Evolutionary conservation across 2,329 filamentous ascomycete species (phyloP), one percentile per base, ranked within the genome.

Genomic region (Knufia fluminis): DNA sequence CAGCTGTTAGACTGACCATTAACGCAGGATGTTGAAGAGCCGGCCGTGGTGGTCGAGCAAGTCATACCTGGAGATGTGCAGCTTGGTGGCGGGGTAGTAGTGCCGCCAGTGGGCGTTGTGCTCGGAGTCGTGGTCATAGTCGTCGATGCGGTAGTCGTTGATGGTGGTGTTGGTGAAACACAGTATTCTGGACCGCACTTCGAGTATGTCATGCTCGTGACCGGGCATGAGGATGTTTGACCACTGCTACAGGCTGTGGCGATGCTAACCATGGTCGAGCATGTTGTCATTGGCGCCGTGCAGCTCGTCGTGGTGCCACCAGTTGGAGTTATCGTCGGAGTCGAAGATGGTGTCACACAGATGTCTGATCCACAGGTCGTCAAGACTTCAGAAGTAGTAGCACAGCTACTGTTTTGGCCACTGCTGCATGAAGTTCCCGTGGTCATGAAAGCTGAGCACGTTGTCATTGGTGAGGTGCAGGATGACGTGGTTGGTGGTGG

Each of bases 401-500:
- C 4, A 17, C 40, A 43, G 10, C 19, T n/a, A 10, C 14, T 26
- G 6, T 8, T 26, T 23, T 43, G 40, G 24, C 40, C 40, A 12
- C 19, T 12, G 14, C n/a, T 14, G 24, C 40, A 43, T 22, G 20
- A 9, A 4, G 23, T 43, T 14, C 14, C 2, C n/a, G 10, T 28
- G 4, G 23, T 43, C 40, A 43, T 43, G 12, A 43, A 24, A n/a
- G 23, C 28, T 43, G 40, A 43, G 40, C 40, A 43, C 10, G 40
- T 43, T 24, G 40, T 43, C 40, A 33, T 33, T 31, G 42, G 42
- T 31, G 42, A 33, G 7, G 28, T 45, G 28, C 42, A 45, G 17
- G 26, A 24, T 9, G 28, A 33, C 19, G 42, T 32, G 42, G 16
- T 45, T 17, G 9, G 6, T 3, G 9, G 14, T 33, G 24, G 22